These are phyloP conservation scores for Periconia digitata DNA, from an alignment of 2,329 filamentous ascomycete species.

Conservation along the genomic window DNA sequence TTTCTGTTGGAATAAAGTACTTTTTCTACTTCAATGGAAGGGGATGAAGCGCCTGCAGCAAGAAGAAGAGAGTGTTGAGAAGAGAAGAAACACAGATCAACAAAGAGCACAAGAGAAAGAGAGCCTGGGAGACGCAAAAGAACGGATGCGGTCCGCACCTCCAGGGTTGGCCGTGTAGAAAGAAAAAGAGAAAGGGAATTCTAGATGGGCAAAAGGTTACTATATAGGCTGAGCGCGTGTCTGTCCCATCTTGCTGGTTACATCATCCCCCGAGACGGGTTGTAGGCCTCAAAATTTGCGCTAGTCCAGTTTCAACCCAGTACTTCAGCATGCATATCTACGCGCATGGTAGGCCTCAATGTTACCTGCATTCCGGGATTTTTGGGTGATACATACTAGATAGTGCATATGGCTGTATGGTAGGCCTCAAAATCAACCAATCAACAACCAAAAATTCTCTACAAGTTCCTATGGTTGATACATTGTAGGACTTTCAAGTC, in stretches of 20 bases:
- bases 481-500: no score
- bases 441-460: background rate
- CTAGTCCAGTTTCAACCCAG: background rate
- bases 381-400: background rate
- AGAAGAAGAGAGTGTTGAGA: background rate
- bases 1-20: slow-evolving; percentile 4
- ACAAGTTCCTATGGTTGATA: background rate
- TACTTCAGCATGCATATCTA: background rate
- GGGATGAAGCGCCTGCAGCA: background rate
- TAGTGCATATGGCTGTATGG: background rate
- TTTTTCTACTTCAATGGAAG: background rate
- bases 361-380: background rate
- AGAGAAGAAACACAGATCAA: background rate
- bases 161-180: slow-evolving; percentile 3
- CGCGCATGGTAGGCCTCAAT: slow-evolving; percentile 2
- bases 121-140: slow-evolving; percentile 2
- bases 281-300: slow-evolving; percentile 4
- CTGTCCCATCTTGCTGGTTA: background rate
- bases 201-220: no score
- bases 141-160: slow-evolving; percentile 1
- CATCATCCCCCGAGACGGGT: background rate
- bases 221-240: no score
- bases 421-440: slow-evolving; percentile 3
- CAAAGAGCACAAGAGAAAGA: background rate
- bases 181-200: background rate